Conservation (phyloP, 768 basidiomycete species). For the Naematelia aurantialba region DNA sequence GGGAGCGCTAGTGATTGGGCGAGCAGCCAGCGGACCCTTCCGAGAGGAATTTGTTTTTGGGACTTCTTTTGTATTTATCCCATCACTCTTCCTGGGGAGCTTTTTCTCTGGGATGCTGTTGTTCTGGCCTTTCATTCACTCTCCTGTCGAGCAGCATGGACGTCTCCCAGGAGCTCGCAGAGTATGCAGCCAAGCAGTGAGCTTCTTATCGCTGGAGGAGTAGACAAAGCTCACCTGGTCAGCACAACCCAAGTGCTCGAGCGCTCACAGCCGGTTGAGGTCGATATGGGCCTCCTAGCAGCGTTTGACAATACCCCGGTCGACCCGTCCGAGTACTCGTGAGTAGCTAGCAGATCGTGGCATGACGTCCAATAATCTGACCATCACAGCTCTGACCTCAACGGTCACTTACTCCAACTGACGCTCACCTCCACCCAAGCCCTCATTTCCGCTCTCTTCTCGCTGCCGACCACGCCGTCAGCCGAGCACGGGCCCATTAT, state of each 20-base stretch:
- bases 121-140: not conserved
- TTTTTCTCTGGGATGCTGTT: too few species aligned
- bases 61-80: slow-evolving; percentile 23
- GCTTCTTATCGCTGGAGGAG: too few species aligned
- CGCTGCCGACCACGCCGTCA: slow-evolving; percentile 62
- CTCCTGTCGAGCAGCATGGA: slow-evolving; percentile 58
- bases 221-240: slow-evolving; percentile 16
- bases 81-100: slow-evolving; percentile 3
- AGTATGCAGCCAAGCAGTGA: slow-evolving; percentile 69
- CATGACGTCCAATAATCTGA: not conserved
- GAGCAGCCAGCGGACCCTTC: not conserved
- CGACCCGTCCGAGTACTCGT: slow-evolving; percentile 81
- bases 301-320: slow-evolving; percentile 84
- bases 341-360: slow-evolving; percentile 32
- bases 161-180: slow-evolving; percentile 72
- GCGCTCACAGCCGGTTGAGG: slow-evolving; percentile 55
- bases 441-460: slow-evolving; percentile 73
- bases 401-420: slow-evolving; percentile 69
- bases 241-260: slow-evolving; percentile 33
- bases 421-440: slow-evolving; percentile 78
- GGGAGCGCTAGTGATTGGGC: not conserved
- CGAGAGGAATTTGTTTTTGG: not conserved
- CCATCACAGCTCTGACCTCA: slow-evolving; percentile 63
- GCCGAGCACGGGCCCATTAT: slow-evolving; percentile 64
- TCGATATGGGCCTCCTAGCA: slow-evolving; percentile 77